phyloP scores from a whole-genome alignment of 148 eudicot genomes.

The Hydrangea macrophylla region DNA sequence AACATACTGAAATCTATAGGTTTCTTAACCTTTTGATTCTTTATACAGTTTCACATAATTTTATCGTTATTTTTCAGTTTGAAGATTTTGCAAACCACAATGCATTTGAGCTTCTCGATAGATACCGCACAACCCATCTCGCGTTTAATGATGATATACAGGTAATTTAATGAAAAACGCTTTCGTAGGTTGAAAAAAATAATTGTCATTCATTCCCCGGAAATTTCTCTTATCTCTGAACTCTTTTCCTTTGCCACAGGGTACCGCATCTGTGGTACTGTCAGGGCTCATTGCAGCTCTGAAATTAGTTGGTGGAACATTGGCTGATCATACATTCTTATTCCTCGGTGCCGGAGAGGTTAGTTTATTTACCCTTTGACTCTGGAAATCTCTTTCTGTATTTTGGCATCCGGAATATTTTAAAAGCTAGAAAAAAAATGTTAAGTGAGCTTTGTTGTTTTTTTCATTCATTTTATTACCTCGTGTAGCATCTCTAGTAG shows the following conservation, averaged over 20 bases:
- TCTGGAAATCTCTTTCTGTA: background rate
- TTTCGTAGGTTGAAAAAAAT: background rate
- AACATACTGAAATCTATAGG: too few relatives aligned
- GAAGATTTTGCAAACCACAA: constrained; percentile 98
- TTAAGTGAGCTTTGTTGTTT: too few relatives aligned
- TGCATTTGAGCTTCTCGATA: constrained; percentile 71
- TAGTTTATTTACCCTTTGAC: constrained; percentile 4
- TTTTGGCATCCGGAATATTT: background rate
- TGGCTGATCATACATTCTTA: constrained; percentile 81
- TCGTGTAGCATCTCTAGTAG: too few relatives aligned
- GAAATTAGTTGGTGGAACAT: constrained; percentile 64
- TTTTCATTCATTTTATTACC: too few relatives aligned
- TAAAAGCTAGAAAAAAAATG: too few relatives aligned
- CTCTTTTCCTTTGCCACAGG: constrained; percentile 38
- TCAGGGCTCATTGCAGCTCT: constrained; percentile 73
- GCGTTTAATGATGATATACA: constrained; percentile 95
- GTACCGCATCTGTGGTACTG: constrained; percentile 93
- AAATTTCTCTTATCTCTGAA: background rate
- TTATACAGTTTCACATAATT: too few relatives aligned
- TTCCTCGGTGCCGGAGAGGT: constrained; percentile 98
- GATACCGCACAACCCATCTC: constrained; percentile 73
- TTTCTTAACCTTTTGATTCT: too few relatives aligned
- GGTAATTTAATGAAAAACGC: constrained; percentile 27
- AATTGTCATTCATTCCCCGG: background rate
- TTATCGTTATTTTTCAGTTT: constrained; percentile 50